A percentile compares a stretch with the other conserved stretches of the same genome.
Evolutionary conservation across 2,329 filamentous ascomycete genomes (phyloP).

Genomic region (Xylariaceae sp.): DNA sequence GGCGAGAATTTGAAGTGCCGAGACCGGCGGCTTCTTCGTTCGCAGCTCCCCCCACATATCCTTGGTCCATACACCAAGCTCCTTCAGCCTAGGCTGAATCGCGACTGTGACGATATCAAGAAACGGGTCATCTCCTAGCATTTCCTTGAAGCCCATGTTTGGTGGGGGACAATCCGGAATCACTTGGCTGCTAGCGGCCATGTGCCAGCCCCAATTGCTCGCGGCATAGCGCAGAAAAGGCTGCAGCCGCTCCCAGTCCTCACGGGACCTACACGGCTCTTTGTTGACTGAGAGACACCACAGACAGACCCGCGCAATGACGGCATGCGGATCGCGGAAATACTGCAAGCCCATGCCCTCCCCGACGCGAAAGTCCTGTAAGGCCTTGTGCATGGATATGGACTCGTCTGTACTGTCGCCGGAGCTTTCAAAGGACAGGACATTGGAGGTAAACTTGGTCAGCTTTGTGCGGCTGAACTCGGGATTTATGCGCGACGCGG

Average conservation of each 20-base stretch:
- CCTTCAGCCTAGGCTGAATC: too few species aligned
- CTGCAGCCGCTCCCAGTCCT: constrained; percentile 1
- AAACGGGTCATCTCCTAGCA: constrained; percentile 3
- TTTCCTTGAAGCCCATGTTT: constrained; percentile 3
- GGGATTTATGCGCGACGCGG: too few species aligned
- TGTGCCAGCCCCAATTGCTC: constrained; percentile 7
- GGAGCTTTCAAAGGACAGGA: constrained; percentile 1
- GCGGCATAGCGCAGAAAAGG: constrained; percentile 5
- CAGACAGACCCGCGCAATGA: too few species aligned
- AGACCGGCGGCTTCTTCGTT: constrained; percentile 4
- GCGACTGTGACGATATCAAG: too few species aligned
- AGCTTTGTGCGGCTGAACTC: constrained; percentile 2
- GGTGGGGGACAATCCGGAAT: constrained; percentile 1
- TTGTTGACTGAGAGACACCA: too few species aligned
- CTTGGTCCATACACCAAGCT: too few species aligned
- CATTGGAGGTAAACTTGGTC: constrained; percentile 2
- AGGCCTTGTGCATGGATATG: constrained; percentile 5
- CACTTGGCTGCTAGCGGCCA: constrained; percentile 1
- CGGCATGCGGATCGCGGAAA: too few species aligned
- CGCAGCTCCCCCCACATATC: too few species aligned
- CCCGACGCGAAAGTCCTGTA: constrained; percentile 3
- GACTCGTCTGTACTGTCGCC: too few species aligned
- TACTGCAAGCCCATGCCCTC: constrained; percentile 5
- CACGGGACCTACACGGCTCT: too few species aligned
- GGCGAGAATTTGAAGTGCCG: constrained; percentile 2